phyloP scores from a whole-genome alignment of 768 basidiomycete species.

The Phylloporus arenicola region DNA sequence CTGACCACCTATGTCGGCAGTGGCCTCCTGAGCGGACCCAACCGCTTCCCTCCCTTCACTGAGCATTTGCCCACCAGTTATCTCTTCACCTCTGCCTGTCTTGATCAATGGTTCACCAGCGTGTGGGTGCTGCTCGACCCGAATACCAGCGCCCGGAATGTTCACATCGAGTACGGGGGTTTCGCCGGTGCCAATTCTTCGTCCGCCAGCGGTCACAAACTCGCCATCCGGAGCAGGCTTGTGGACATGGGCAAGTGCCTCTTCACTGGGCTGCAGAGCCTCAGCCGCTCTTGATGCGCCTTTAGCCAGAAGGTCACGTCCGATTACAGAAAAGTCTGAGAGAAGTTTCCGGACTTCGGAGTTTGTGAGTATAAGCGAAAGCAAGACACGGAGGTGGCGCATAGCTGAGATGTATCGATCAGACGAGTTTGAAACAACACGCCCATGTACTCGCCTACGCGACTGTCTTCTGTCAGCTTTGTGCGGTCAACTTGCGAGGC shows the following conservation, averaged over 20 bases:
- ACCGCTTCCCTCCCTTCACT: conserved; percentile 16
- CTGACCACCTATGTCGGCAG: not conserved
- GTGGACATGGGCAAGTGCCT: conserved; percentile 60
- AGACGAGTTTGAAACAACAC: not conserved
- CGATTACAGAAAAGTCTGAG: conserved; percentile 69
- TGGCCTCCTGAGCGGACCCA: conserved; percentile 9
- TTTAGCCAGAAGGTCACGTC: conserved; percentile 78
- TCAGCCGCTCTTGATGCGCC: conserved; percentile 68
- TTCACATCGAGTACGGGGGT: conserved; percentile 44
- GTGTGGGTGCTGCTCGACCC: conserved; percentile 46
- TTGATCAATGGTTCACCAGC: conserved; percentile 37
- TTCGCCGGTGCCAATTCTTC: conserved; percentile 39
- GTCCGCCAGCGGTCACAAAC: conserved; percentile 48
- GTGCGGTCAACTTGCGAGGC: conserved; percentile 47
- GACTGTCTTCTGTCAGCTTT: conserved; percentile 52
- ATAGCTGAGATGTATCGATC: conserved; percentile 50
- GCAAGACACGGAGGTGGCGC: conserved; percentile 81
- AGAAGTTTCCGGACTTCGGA: conserved; percentile 88
- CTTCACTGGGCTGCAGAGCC: conserved; percentile 58
- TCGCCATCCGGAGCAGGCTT: conserved; percentile 63
- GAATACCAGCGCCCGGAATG: conserved; percentile 41
- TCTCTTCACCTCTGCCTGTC: conserved; percentile 32
- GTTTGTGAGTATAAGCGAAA: conserved; percentile 86
- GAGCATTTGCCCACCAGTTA: conserved; percentile 22
- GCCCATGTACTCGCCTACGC: conserved; percentile 46